Percentiles rank a stretch among this genome's conserved stretches.
phyloP scores from a whole-genome alignment of 2,329 filamentous ascomycete genomes.

The Pseudogymnoascus sp. region DNA sequence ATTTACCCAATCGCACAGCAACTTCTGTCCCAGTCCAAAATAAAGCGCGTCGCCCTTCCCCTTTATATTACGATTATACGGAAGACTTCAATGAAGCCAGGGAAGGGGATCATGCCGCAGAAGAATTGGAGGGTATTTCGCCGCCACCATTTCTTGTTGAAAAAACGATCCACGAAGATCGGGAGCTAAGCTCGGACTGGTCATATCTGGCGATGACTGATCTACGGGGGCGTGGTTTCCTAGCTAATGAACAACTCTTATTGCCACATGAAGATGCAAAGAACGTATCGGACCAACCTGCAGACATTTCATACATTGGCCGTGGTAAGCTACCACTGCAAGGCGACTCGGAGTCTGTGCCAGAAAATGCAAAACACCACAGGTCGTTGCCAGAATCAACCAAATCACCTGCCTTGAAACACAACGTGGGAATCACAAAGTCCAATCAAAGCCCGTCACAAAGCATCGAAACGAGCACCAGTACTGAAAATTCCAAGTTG shows the following conservation, averaged over 20 bases:
- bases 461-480: not conserved
- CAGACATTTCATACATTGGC: constrained; percentile 1
- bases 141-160: constrained; percentile 23
- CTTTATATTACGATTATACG: constrained; percentile 29
- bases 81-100: constrained; percentile 24
- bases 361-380: not conserved
- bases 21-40: not conserved
- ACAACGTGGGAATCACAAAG: not conserved
- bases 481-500: not conserved
- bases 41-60: constrained; percentile 16
- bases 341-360: not conserved
- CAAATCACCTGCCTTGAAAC: not conserved
- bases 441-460: not conserved
- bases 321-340: not conserved
- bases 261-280: not conserved
- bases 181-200: constrained; percentile 18
- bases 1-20: not conserved
- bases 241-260: not conserved
- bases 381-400: not conserved
- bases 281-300: not conserved
- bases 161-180: constrained; percentile 25
- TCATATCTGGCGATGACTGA: constrained; percentile 10
- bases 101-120: constrained; percentile 1
- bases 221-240: not conserved
- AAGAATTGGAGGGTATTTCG: constrained; percentile 15